Conservation (phyloP, 768 basidiomycete genomes). For the Auricularia sp. region DNA sequence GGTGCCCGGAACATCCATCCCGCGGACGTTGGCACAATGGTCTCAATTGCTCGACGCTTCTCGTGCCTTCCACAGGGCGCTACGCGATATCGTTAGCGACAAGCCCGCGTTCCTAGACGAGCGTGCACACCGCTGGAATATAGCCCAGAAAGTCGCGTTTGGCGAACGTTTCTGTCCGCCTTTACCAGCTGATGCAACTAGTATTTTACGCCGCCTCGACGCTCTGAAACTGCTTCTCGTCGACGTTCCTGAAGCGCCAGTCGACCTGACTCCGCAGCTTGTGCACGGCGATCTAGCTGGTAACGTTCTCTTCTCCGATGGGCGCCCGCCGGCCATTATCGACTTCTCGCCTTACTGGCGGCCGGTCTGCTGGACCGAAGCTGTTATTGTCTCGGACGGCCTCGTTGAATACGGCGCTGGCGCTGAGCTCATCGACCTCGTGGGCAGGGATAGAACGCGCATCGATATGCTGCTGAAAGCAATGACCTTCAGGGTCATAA, state of each 20-base stretch:
- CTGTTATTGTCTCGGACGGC: not conserved
- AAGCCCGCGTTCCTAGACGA: not conserved
- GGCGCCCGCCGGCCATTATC: not conserved
- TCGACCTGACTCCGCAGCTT: not conserved
- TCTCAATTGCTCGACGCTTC: not conserved
- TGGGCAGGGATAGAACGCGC: not conserved
- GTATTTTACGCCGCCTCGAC: not conserved
- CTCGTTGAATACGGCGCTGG: not conserved
- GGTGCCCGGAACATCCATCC: not conserved
- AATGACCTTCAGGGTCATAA: not conserved
- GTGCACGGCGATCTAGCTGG: not conserved
- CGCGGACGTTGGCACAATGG: not conserved
- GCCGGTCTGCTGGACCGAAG: not conserved
- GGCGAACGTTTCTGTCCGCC: not conserved
- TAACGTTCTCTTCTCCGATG: not conserved
- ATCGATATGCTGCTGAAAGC: not conserved
- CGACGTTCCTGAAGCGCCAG: not conserved
- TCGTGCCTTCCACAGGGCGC: not conserved
- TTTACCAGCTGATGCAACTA: not conserved
- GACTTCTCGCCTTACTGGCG: not conserved
- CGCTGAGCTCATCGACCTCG: not conserved
- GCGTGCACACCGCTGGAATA: not conserved
- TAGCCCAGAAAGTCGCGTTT: not conserved
- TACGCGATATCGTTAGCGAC: not conserved
- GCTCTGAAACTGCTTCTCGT: not conserved